Base-by-base conservation (phyloP, 306 rosid genomes). In the Castanopsis chinensis region DNA sequence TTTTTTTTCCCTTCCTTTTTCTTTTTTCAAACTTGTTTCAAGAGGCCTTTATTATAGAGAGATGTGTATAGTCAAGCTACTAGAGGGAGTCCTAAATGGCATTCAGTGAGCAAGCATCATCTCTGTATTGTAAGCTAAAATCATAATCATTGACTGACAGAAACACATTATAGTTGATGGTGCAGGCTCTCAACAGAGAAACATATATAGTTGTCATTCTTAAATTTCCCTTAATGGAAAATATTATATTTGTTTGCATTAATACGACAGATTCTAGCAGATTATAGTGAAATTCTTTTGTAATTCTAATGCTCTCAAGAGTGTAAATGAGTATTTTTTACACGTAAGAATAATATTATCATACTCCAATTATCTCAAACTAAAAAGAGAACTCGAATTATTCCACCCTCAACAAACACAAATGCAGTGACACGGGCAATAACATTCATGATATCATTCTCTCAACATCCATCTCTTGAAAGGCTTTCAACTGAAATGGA, bases 21-120 rank as follows among this genome's bases (percentile, higher is more conserved):
- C 76, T 32, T 63, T 79, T 76, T 79, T 78, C 79, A 49, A 63
- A 78, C 75, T 81, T 69, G 58, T 71, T 78, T 72, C 45, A 35
- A 74, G 84, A 75, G 87, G 77, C 75, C 52, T 78, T 84, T 78
- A 75, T 77, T 75, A 45, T 33, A 79, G 64, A 84, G 74, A 87
- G 83, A 78, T 86, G 79, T 88, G 94, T 82, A 89, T 86, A 91
- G 93, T 83, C 69, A 79, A 84, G 86, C 83, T 73, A 60, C 80
- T 81, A 81, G 81, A 65, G 75, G 76, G 78, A 78, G 63, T 80
- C 65, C 74, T 30, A 67, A 77, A 83, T 83, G 85, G 82, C 81
- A 72, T 83, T 78, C 81, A 79, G 76, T 60, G 80, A 88, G 82
- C 60, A 82, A 77, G 60, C 81, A 81, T 82, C 82, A 56, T 80